Evolutionary conservation across 2,329 filamentous ascomycete species (phyloP).

Genomic region (Arthrinium phaeospermum): DNA sequence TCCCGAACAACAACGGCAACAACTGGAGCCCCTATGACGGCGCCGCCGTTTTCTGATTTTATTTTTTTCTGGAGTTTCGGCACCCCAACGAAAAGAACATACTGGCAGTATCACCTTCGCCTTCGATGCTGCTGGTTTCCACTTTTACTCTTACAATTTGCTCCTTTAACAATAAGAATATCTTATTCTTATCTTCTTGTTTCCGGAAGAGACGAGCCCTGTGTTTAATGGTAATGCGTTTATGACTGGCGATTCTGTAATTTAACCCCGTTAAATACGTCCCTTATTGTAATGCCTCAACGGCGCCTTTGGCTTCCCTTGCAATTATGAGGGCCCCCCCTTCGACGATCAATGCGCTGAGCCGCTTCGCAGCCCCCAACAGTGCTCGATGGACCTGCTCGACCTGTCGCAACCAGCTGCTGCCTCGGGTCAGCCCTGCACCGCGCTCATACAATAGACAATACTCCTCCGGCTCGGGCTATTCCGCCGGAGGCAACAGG

Average conservation of each 20-base stretch:
- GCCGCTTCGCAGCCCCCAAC: conserved; percentile 45
- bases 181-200: neutral
- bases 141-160: neutral
- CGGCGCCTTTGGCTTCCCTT: conserved; percentile 1
- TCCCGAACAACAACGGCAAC: neutral
- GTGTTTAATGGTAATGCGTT: neutral
- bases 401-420: conserved; percentile 48
- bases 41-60: neutral
- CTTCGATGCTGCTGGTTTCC: neutral
- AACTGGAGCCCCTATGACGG: conserved; percentile 14
- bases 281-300: conserved; percentile 12
- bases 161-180: neutral
- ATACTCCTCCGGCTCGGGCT: conserved; percentile 30
- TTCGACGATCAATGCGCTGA: conserved; percentile 38
- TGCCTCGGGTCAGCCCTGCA: conserved; percentile 39
- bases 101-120: neutral
- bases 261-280: neutral
- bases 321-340: conserved; percentile 47
- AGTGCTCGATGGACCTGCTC: conserved; percentile 53
- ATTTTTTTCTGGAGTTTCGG: neutral
- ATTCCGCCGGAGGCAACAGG: conserved; percentile 25
- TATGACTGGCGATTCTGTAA: neutral
- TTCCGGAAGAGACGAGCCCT: neutral
- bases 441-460: conserved; percentile 29
- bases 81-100: conserved; percentile 15